Conservation (phyloP, 148 eudicot genomes). For the Persicaria tinctoria region DNA sequence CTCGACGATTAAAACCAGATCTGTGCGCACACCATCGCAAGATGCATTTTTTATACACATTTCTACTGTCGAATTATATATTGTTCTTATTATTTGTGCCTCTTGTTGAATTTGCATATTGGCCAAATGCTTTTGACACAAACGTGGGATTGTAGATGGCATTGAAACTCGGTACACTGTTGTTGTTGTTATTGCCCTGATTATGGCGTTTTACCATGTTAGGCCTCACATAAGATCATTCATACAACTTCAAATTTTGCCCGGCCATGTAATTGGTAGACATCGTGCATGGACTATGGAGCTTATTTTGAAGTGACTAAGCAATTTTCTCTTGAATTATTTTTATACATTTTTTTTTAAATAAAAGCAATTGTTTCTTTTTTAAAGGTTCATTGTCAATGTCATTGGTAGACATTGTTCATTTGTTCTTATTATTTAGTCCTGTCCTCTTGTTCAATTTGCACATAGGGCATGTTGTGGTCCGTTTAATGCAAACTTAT, state of each 20-base stretch:
- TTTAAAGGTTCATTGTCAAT: too few relatives aligned
- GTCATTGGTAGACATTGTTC: too few relatives aligned
- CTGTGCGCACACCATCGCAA: not conserved
- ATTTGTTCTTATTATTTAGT: too few relatives aligned
- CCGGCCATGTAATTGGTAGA: not conserved
- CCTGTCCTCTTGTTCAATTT: too few relatives aligned
- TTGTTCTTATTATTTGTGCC: too few relatives aligned
- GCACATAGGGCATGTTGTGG: too few relatives aligned
- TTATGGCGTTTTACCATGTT: not conserved
- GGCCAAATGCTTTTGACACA: not conserved
- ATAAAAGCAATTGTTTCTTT: too few relatives aligned
- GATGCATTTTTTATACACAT: not conserved
- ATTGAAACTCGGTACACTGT: not conserved
- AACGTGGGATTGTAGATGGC: not conserved
- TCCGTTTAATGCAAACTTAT: too few relatives aligned
- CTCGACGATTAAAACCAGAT: slow-evolving; percentile 41
- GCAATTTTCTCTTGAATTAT: too few relatives aligned
- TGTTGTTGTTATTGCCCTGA: not conserved
- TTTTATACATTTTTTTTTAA: too few relatives aligned
- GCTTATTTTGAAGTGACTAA: not conserved
- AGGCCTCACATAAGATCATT: not conserved
- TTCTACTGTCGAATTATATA: not conserved
- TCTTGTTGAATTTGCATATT: too few relatives aligned
- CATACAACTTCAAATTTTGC: not conserved
- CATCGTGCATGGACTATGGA: not conserved